phyloP scores from a whole-genome alignment of 2,329 filamentous ascomycete genomes.

The Pestalotiopsis sp. region DNA sequence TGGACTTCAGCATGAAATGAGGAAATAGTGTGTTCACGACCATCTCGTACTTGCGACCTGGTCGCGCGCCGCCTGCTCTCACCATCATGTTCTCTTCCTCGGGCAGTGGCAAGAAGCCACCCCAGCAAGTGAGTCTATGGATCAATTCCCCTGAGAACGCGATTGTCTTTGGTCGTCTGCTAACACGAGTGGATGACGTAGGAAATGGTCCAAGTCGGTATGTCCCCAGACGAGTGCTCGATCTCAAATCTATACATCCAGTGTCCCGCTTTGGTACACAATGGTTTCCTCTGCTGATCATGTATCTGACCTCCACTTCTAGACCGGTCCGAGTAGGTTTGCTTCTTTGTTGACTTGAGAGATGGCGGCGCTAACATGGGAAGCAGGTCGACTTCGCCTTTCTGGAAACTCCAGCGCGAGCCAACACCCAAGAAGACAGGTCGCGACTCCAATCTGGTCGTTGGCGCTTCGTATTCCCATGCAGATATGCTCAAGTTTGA shows the following conservation, averaged over 20 bases:
- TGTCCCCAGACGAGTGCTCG: constrained; percentile 30
- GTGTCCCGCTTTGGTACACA: not conserved
- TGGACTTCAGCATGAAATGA: constrained; percentile 4
- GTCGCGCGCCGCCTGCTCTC: constrained; percentile 26
- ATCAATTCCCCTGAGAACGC: constrained; percentile 6
- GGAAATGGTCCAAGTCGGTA: constrained; percentile 99
- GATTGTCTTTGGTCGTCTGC: constrained; percentile 6
- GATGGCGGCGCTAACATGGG: constrained; percentile 17
- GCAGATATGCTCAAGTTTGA: constrained; percentile 92
- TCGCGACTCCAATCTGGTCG: constrained; percentile 72
- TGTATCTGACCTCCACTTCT: constrained; percentile 1
- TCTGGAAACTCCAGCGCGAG: constrained; percentile 73
- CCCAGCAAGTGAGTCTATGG: constrained; percentile 62
- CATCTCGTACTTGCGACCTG: constrained; percentile 28
- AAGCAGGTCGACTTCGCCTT: constrained; percentile 80
- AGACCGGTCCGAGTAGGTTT: constrained; percentile 67
- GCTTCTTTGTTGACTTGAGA: constrained; percentile 10
- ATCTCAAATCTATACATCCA: not conserved
- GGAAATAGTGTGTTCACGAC: constrained; percentile 13
- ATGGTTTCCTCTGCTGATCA: not conserved
- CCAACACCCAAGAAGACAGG: constrained; percentile 54
- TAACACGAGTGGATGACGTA: constrained; percentile 51
- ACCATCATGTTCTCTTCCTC: constrained; percentile 66
- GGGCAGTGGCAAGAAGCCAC: constrained; percentile 67
- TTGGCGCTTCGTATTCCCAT: constrained; percentile 95